A percentile compares a stretch with the other conserved stretches of the same genome.
phyloP scores from a whole-genome alignment of 75 land plant species.

The Azolla pinnata region DNA sequence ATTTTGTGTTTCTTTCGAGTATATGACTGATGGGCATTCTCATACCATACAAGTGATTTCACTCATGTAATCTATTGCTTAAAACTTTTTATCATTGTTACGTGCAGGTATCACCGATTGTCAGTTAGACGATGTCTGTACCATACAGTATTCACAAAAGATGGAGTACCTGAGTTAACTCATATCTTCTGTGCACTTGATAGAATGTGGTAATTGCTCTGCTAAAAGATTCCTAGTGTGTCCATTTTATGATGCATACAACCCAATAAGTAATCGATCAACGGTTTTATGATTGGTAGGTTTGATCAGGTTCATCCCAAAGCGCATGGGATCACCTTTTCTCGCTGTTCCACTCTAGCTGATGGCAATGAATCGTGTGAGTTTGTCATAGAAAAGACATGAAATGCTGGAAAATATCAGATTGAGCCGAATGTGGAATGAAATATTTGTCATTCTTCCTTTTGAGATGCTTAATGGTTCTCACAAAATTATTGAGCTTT shows the following conservation, averaged over 20 bases:
- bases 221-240: neutral
- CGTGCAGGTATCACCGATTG: conserved; percentile 14
- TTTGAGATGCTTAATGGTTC: too few relatives aligned
- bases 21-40: too few relatives aligned
- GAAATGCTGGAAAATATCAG: too few relatives aligned
- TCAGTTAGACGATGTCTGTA: conserved; percentile 13
- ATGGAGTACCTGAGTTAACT: conserved; percentile 17
- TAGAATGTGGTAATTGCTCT: conserved; percentile 15
- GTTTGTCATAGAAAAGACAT: conserved; percentile 1
- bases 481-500: too few relatives aligned
- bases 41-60: too few relatives aligned
- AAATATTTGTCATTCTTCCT: too few relatives aligned
- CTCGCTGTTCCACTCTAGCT: conserved; percentile 14
- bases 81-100: neutral
- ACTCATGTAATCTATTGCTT: neutral
- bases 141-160: conserved; percentile 12
- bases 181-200: conserved; percentile 21
- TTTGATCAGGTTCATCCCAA: conserved; percentile 14
- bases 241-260: neutral
- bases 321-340: conserved; percentile 14
- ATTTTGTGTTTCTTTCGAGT: too few relatives aligned
- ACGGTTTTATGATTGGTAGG: neutral
- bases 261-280: neutral
- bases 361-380: conserved; percentile 9
- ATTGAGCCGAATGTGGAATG: too few relatives aligned